phyloP scores from a whole-genome alignment of 345 rosid genomes.

The Theobroma cacao region DNA sequence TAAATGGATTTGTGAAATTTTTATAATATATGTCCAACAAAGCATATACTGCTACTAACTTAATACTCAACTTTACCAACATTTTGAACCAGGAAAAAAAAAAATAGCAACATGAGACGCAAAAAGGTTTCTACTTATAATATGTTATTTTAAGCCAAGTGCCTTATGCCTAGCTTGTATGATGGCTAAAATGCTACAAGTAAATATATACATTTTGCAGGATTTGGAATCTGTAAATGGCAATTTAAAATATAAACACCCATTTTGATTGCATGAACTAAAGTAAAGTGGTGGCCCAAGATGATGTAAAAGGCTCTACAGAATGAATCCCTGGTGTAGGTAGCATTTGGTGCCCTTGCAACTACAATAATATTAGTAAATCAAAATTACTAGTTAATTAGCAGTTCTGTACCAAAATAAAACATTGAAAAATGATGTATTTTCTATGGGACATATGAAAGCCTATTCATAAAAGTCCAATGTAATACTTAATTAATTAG shows the following conservation, averaged over 20 bases:
- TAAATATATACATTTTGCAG: background rate
- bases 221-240: background rate
- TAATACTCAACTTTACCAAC: too few species aligned
- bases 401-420: too few species aligned
- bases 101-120: too few species aligned
- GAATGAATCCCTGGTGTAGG: background rate
- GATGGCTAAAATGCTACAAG: background rate
- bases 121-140: background rate
- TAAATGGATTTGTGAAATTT: background rate
- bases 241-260: background rate
- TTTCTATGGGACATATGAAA: too few species aligned
- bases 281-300: background rate
- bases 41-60: too few species aligned
- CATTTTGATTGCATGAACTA: background rate
- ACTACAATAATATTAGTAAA: background rate
- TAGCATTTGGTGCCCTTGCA: background rate
- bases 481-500: too few species aligned
- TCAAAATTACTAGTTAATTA: background rate
- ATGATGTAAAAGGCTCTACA: background rate
- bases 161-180: background rate
- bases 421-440: too few species aligned
- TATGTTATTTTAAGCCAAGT: background rate
- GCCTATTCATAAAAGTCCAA: too few species aligned
- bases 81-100: too few species aligned
- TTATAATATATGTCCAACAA: background rate